These are phyloP conservation scores for Hordeum marinum DNA, from an alignment of 176 grass and related monocot species.

Conservation along the genomic window DNA sequence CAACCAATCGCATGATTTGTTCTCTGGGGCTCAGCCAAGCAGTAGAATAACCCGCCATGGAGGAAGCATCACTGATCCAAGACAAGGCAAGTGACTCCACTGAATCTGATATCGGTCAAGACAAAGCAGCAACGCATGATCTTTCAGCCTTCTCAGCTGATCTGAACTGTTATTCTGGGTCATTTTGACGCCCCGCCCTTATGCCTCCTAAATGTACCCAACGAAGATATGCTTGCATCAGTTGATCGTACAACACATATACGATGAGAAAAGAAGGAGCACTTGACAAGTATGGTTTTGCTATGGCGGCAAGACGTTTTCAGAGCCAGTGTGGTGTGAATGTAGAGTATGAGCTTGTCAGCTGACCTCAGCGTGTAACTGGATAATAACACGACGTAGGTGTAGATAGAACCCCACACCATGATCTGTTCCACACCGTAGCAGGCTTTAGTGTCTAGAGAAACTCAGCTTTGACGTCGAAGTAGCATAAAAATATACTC, in stretches of 20 bases:
- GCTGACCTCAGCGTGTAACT: slow-evolving; percentile 7
- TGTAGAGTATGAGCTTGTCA: background rate
- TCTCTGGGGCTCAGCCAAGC: background rate
- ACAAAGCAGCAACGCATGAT: background rate
- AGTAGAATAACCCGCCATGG: background rate
- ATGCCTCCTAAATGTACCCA: background rate
- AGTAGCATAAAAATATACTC: background rate
- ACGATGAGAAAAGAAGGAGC: background rate
- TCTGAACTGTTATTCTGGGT: no score
- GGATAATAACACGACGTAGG: background rate
- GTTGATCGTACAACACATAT: background rate
- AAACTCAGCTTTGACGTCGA: background rate
- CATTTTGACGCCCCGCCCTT: background rate
- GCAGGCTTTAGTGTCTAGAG: background rate
- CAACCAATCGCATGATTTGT: background rate
- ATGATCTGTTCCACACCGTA: background rate
- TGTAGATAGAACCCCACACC: background rate
- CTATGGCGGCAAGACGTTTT: background rate
- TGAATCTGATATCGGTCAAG: background rate
- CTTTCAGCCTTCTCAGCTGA: background rate
- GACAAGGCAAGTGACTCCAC: background rate
- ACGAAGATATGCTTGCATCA: slow-evolving; percentile 21
- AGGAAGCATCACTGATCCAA: background rate
- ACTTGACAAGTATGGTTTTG: background rate
- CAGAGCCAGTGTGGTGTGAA: background rate